Base-by-base conservation (phyloP, 1,284 basidiomycete genomes). In the Heterobasidion annosum region DNA sequence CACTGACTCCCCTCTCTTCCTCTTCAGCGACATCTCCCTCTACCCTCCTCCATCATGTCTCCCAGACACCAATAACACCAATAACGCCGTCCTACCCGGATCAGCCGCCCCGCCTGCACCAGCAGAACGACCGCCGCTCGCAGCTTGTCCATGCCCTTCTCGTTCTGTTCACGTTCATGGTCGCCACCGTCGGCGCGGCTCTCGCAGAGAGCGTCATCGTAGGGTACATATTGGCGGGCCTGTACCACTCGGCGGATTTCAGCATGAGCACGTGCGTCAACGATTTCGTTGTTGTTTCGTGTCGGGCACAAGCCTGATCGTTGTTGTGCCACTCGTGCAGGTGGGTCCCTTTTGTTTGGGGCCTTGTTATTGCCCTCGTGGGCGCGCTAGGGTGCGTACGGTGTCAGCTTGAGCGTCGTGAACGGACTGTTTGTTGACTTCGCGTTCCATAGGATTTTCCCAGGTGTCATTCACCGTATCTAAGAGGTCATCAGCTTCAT, bases 261-360 rank as follows among this genome's bases (percentile, higher is more conserved):
- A 78, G 82, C 58, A 85, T 93, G 79, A 91, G 88, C 10, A 93
- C 91, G 83, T 91, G 65, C 62, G 85, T 76, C n/a, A 45, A 34
- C 33, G 45, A 48, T 44, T 54, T 43, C 13, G 48, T 54, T 53
- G 49, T 50, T 48, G 45, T 42, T 53, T 46, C 9, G 45, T n/a
- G 32, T 47, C 42, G 49, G 35, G 2, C 25, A 9, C 13, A 35
- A 13, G 1, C n/a, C 44, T 45, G 3, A 54, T 18, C 13, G 8
- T 34, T 49, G 33, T 13, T 25, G 48, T 34, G 32, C 3, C 34
- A 32, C 8, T 34, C 13, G n/a, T 33, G 50, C 59, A 91, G 88
- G 52, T 92, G 90, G 89, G 77, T 93, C 49, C 91, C 91, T 5
- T 88, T 92, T 62, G 63, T 91, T 25, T 25, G 25, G 25, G 25